These are phyloP conservation scores for Cyclotella choctawhatcheeana DNA, from an alignment of 108 stramenopile genomes.

Conservation along the genomic window DNA sequence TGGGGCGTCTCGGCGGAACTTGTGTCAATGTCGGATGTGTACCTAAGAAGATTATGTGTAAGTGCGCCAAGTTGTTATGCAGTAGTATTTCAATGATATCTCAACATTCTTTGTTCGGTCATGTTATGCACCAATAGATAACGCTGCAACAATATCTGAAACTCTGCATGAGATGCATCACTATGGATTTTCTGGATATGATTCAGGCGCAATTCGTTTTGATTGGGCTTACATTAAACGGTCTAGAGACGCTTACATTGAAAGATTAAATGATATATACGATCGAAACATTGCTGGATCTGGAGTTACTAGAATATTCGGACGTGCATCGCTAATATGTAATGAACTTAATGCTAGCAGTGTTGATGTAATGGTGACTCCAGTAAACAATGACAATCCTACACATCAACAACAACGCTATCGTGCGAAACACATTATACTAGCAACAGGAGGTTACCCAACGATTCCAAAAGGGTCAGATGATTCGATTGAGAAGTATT, in stretches of 20 bases:
- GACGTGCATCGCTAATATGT: conserved; percentile 30
- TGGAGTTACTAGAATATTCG: conserved; percentile 67
- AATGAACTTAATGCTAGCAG: conserved; percentile 27
- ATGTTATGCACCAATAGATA: conserved; percentile 23
- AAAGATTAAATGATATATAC: conserved; percentile 90
- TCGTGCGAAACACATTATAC: conserved; percentile 80
- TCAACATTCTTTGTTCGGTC: conserved; percentile 3
- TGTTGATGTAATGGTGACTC: conserved; percentile 22
- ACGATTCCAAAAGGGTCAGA: conserved; percentile 59
- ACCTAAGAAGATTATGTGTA: conserved; percentile 74
- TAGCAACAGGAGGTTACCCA: conserved; percentile 89
- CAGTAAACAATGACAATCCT: conserved; percentile 26
- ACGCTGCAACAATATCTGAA: conserved; percentile 86
- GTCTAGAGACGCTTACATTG: conserved; percentile 77
- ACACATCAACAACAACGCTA: conserved; percentile 24
- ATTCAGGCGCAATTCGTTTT: conserved; percentile 53
- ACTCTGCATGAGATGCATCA: conserved; percentile 72
- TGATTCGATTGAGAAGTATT: conserved; percentile 59
- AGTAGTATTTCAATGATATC: background rate
- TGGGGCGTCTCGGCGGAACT: conserved; percentile 87
- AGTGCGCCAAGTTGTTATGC: background rate
- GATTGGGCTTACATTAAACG: conserved; percentile 82
- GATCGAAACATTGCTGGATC: conserved; percentile 69
- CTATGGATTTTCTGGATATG: conserved; percentile 61
- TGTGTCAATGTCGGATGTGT: conserved; percentile 98